phyloP scores from a whole-genome alignment of 2,329 filamentous ascomycete species.

The Mollisiaceae sp. region DNA sequence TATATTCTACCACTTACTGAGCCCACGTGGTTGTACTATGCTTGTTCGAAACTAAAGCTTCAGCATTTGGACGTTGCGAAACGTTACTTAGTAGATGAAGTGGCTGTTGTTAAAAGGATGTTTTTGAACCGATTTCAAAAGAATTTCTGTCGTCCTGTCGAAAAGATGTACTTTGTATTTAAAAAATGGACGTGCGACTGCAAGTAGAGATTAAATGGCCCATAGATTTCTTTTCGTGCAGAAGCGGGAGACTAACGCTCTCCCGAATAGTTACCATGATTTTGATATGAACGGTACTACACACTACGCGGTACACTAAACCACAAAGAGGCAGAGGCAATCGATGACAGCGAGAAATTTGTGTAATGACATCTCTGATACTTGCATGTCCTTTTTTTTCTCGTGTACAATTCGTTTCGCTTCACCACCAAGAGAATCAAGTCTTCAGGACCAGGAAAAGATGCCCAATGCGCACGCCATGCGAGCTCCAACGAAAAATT shows the following conservation, averaged over 20 bases:
- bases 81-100: not conserved
- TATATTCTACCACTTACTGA: too few species aligned
- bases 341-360: too few species aligned
- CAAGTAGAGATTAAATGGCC: not conserved
- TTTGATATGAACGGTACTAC: too few species aligned
- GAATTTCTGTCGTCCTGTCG: not conserved
- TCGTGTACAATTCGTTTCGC: conserved; percentile 25
- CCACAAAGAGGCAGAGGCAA: too few species aligned
- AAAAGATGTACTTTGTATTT: not conserved
- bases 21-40: not conserved
- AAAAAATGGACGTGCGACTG: not conserved
- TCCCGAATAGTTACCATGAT: too few species aligned
- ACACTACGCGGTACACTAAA: too few species aligned
- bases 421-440: conserved; percentile 14
- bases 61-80: not conserved
- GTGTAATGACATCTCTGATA: not conserved
- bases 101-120: not conserved
- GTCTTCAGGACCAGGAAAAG: conserved; percentile 5
- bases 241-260: too few species aligned
- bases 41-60: not conserved
- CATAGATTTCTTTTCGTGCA: too few species aligned
- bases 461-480: conserved; percentile 6
- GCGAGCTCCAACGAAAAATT: conserved; percentile 9
- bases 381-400: conserved; percentile 15
- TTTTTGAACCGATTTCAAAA: not conserved